A percentile compares a stretch with the other conserved stretches of the same genome.
Evolutionary conservation across 495 filamentous ascomycete species (phyloP).

Genomic region (Podospora sp.): DNA sequence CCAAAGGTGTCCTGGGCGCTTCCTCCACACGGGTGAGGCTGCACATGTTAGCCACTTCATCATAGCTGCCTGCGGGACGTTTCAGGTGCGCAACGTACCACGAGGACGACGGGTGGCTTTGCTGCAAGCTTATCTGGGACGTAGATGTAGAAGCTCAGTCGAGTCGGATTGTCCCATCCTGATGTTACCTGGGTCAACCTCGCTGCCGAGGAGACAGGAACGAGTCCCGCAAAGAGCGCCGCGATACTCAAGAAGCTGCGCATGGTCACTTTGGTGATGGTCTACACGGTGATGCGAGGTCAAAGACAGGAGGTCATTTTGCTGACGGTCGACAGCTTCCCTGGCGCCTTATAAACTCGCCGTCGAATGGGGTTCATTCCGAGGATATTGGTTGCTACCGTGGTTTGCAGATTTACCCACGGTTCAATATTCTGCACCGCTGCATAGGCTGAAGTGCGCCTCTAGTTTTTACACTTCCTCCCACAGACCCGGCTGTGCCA

Average conservation of each 20-base stretch:
- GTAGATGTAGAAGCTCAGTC: conserved; percentile 56
- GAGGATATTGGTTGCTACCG: background rate
- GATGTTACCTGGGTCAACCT: conserved; percentile 19
- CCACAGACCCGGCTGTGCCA: background rate
- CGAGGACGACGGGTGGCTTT: conserved; percentile 54
- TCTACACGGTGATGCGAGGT: no score
- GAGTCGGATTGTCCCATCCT: conserved; percentile 39
- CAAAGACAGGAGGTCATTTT: background rate
- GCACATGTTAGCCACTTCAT: conserved; percentile 22
- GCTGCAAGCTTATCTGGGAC: conserved; percentile 53
- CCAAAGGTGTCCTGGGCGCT: conserved; percentile 19
- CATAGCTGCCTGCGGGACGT: conserved; percentile 17
- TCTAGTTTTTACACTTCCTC: conserved; percentile 5
- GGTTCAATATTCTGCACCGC: background rate
- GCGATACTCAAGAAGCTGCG: background rate
- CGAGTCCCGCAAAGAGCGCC: background rate
- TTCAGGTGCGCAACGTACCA: conserved; percentile 41
- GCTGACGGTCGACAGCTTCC: background rate
- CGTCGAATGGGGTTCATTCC: background rate
- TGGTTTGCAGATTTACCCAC: background rate
- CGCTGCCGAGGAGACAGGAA: background rate
- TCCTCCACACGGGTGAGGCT: conserved; percentile 26
- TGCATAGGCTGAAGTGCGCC: background rate
- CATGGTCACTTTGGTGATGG: background rate
- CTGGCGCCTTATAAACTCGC: background rate